These are phyloP conservation scores for Asterionellopsis glacialis DNA, from an alignment of 108 stramenopile genomes.

Conservation along the genomic window DNA sequence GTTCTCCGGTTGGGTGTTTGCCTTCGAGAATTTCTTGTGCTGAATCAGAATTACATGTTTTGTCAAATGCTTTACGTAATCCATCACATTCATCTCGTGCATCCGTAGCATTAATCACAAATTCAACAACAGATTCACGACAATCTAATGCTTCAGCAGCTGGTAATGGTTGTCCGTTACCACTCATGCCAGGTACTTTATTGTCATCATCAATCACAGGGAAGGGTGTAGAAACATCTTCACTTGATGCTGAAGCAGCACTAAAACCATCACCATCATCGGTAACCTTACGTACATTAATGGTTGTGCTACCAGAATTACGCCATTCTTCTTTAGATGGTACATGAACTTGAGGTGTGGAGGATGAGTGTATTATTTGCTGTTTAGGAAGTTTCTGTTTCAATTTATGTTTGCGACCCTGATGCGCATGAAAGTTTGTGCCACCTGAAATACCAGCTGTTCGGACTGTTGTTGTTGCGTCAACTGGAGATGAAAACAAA, in stretches of 20 bases:
- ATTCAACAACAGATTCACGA: slow-evolving; percentile 60
- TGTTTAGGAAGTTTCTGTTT: background rate
- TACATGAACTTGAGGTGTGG: background rate
- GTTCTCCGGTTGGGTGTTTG: slow-evolving; percentile 1
- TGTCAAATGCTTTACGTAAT: slow-evolving; percentile 74
- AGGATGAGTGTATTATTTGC: background rate
- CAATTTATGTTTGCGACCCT: background rate
- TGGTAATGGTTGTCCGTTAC: background rate
- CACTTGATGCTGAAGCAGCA: too few species aligned
- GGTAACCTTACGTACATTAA: too few species aligned
- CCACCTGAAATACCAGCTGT: too few species aligned
- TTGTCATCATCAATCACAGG: too few species aligned
- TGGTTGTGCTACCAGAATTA: too few species aligned
- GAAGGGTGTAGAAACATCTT: too few species aligned
- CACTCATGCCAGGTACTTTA: too few species aligned
- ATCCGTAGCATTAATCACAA: slow-evolving; percentile 87
- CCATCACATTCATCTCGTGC: slow-evolving; percentile 86
- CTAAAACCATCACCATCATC: too few species aligned
- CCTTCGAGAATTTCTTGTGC: background rate
- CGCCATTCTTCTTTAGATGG: background rate
- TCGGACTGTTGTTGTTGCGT: too few species aligned
- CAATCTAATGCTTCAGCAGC: slow-evolving; percentile 72
- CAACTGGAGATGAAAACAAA: too few species aligned
- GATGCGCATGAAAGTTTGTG: too few species aligned
- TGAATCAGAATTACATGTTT: slow-evolving; percentile 50